Evolutionary conservation across 108 stramenopile genomes (phyloP), one percentile per base, ranked within the genome.

Genomic region (Nannochloropsis salina): DNA sequence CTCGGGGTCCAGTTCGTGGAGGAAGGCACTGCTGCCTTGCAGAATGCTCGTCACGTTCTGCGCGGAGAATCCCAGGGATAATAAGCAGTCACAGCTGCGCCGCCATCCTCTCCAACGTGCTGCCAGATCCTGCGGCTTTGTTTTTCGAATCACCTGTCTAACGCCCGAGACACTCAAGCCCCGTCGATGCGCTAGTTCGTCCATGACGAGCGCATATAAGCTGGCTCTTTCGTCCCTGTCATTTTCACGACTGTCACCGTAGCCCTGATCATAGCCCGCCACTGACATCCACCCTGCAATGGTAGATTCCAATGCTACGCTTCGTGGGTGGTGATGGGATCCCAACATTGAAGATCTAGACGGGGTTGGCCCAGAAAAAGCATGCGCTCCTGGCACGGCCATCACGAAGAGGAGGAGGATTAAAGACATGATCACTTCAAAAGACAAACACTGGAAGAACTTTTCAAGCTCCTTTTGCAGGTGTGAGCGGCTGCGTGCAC

Each of bases 91-190:
- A n/a, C 61, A 74, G 6, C 6, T 74, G 4, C 61, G 61, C n/a
- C 61, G 15, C 61, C 61, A 74, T 74, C 61, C 61, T n/a, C n/a
- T 74, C 61, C 61, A 74, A 4, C 61, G 61, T n/a, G n/a, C 20
- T n/a, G 61, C 61, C n/a, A 74, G n/a, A 2, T 74, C 61, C n/a
- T 15, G n/a, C 61, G 61, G 61, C 6, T 74, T 74, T 15, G 61
- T 74, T 74, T 74, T 74, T n/a, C 61, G 61, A 74, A 74, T n/a
- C 61, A 74, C 61, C 61, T 74, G 61, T n/a, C 15, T 74, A 15
- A 74, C 61, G 2, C 61, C 61, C 61, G 20, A n/a, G 15, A n/a
- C 6, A 15, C 61, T n/a, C n/a, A 74, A 74, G 20, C 61, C 61
- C 15, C 61, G 61, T 74, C n/a, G 61, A 74, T 6, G 6, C 61